Base-by-base conservation (phyloP, 2,329 filamentous ascomycete genomes). In the Biscogniauxia sp. region DNA sequence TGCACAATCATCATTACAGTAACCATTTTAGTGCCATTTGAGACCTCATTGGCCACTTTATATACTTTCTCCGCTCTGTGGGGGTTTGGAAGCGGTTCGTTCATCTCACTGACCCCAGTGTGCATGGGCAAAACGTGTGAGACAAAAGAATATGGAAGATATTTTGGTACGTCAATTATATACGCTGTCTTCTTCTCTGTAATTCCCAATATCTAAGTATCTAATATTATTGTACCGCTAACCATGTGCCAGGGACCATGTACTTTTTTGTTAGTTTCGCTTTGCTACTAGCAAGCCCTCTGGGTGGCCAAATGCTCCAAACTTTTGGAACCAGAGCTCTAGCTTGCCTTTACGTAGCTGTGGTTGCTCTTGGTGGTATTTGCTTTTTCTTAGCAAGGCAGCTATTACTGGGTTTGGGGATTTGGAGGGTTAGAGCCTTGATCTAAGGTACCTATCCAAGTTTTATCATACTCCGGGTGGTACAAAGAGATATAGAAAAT, bases 11-110 rank as follows among this genome's bases (percentile, higher is more conserved):
- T 79, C 3, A 70, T 78, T 4, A 82, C 79, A 69, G 74, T 74
- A 0, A 72, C 71, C 0, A 70, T 82, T 5, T 78, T 80, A 69
- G 69, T 83, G 1, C 80, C 80, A 0, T 77, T 80, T 61, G 79
- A 77, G 0, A 74, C 76, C 1, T 71, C 73, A 17, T 69, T 77
- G 3, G 70, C 67, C 0, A 77, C 76, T 0, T 65, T 82, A 2
- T 82, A 81, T 57, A 72, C 71, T 0, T 81, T 80, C 41, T 72
- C 77, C 1, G 78, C 77, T 0, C 64, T 82, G 0, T 83, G 80
- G 69, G 80, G 80, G 0, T 80, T 82, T n/a, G 79, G 78, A 0
- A 80, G 78, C 1, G 80, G 80, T 0, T 77, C 77, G 0, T 82
- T 78, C 70, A 69, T 82, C n/a, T 78, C 49, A 17, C 20, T 51